These are phyloP conservation scores for Penicillium odoratum DNA, from an alignment of 495 filamentous ascomycete species.

Conservation along the genomic window DNA sequence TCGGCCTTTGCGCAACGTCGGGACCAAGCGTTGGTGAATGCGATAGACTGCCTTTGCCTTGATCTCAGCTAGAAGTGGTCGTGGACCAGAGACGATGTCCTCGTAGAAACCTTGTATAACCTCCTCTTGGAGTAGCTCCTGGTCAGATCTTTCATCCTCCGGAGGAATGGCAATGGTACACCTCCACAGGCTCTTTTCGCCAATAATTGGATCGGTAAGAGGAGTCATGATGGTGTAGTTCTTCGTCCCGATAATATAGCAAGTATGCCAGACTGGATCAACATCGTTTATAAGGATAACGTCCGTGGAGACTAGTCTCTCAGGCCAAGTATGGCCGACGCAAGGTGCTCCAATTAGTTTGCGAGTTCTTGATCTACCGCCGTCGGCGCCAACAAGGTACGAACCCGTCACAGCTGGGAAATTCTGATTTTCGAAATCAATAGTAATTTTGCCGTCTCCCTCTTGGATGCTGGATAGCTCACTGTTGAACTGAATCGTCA, in stretches of 20 bases:
- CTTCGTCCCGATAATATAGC: neutral
- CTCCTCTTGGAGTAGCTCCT: neutral
- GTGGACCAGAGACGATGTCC: neutral
- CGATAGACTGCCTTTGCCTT: neutral
- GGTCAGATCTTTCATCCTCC: neutral
- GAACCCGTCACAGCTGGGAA: neutral
- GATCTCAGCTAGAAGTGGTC: neutral
- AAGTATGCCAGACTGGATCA: neutral
- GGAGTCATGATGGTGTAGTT: conserved; percentile 2
- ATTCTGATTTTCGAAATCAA: neutral
- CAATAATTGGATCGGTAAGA: neutral
- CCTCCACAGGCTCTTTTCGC: neutral
- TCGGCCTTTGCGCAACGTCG: conserved; percentile 1
- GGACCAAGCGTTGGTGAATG: neutral
- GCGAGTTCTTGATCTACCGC: neutral
- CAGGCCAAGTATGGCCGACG: neutral
- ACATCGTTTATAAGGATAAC: neutral
- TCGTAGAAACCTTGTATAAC: neutral
- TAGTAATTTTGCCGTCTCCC: neutral
- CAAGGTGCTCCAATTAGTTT: neutral
- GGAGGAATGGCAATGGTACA: neutral
- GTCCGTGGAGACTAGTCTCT: neutral
- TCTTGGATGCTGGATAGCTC: neutral
- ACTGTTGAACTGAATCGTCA: neutral
- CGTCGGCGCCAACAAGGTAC: conserved; percentile 1